Base-by-base conservation (phyloP, 306 rosid genomes). In the Pyrus bretschneideri region DNA sequence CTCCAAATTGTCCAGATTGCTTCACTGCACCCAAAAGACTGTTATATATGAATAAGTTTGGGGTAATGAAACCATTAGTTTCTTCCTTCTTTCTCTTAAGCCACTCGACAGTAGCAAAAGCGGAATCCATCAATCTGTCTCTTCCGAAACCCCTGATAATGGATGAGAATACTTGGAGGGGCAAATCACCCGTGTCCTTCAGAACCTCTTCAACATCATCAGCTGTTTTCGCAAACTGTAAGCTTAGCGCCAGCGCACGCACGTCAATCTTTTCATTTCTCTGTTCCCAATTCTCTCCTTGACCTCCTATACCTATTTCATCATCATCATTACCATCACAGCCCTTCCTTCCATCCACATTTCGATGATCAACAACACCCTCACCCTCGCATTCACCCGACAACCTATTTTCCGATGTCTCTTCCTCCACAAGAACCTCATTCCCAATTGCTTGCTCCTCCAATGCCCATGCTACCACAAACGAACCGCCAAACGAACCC, bases 111-210 rank as follows among this genome's bases (percentile, higher is more conserved):
- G 89, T 82, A 85, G 91, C 82, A 77, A 89, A 58, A 4, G 96
- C 99, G 11, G 96, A 82, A 73, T 85, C 87, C 84, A 89, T 77
- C 74, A 80, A 83, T 87, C 88, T 90, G 52, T 90, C 97, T 75
- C 77, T 89, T 44, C 99, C 98, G 80, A 92, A 87, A 84, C 97
- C 91, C 69, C 87, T 83, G 35, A 95, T 85, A 72, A 92, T 62
- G 35, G 99, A 84, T 13, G 97, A 92, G 83, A 76, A 95, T 64
- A 95, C 98, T 82, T 89, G 88, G 82, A 81, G 96, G 63, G 98
- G 99, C 85, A 92, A 83, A 9, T 83, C 87, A 35, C 87, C 96
- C 77, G 63, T 85, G 46, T 82, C 97, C 88, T 82, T 85, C n/a
- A 91, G 91, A 87, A 95, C 78, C 81, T 83, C 88, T 31, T 87